Base-by-base conservation (phyloP, 768 basidiomycete genomes). In the Daedaleopsis nitida region DNA sequence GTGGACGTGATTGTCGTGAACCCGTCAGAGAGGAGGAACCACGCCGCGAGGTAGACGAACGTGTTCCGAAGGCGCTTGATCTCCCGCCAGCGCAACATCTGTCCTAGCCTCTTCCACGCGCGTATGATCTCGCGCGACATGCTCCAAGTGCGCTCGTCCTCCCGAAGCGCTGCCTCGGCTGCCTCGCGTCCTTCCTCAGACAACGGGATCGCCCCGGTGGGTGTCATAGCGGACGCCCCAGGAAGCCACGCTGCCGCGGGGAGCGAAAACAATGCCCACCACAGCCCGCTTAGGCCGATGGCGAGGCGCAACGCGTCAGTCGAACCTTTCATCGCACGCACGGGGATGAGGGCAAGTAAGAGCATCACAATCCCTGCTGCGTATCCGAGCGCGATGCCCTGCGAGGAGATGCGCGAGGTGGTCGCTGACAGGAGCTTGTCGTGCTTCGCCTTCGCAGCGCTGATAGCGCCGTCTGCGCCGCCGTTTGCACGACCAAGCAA, bases 1-100 rank as follows among this genome's bases (percentile, higher is more conserved):
- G 93, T 94, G 0, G 92, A 92, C 0, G 94, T 94, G 49, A 97
- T 89, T 0, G 96, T 97, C 3, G 95, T 92, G 74, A 96, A 95
- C 1, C 89, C 92, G 68, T 98, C 96, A 1, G 91, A 93, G 23
- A 98, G 83, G 13, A 98, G 81, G 72, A 97, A 96, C 95, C 96
- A 98, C 0, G 96, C 94, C 6, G 87, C 83, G 45, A 98, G 86
- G 68, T 93, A 98, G 65, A 83, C 83, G 79, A 96, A 98, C 1
- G 95, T 94, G 68, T 94, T 88, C 34, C 83, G 81, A 16, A 98
- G 78, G 55, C 83, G 82, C 71, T 82, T 83, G 43, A 96, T 85
- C 69, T 96, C 88, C 9, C 75, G 76, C 80, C 85, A 87, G 1
- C 78, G 79, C 21, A 98, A 77, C 89, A 94, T 94, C 35, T 75